These are phyloP conservation scores for Solanum virginianum DNA, from an alignment of 257 asterid genomes.

Conservation along the genomic window DNA sequence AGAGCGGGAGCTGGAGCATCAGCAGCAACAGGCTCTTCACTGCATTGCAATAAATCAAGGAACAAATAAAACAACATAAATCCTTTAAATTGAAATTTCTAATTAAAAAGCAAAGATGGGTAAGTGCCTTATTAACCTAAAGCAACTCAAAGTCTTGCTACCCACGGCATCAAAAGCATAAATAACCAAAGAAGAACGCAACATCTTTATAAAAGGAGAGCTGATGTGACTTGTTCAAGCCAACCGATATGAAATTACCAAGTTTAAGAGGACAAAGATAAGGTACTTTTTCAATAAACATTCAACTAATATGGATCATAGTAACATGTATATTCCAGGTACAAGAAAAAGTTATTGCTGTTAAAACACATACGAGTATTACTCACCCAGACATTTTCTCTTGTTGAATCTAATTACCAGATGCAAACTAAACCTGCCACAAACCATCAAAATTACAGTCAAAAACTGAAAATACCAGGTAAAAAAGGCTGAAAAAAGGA, in stretches of 20 bases:
- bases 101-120: background rate
- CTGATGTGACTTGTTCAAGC: background rate
- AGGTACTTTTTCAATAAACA: background rate
- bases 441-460: background rate
- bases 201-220: background rate
- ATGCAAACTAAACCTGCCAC: background rate
- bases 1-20: conserved; percentile 38
- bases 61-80: background rate
- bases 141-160: background rate
- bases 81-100: background rate
- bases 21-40: conserved; percentile 27
- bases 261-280: background rate
- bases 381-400: background rate
- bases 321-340: background rate
- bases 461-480: background rate
- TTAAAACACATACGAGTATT: background rate
- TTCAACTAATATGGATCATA: background rate
- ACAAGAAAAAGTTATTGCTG: background rate
- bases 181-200: background rate
- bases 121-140: background rate
- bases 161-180: background rate
- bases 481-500: background rate
- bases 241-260: background rate
- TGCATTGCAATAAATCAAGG: background rate
- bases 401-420: background rate